Evolutionary conservation across 305 asterid genomes (phyloP), one percentile per base, ranked within the genome.

Genomic region (Andrographis paniculata): DNA sequence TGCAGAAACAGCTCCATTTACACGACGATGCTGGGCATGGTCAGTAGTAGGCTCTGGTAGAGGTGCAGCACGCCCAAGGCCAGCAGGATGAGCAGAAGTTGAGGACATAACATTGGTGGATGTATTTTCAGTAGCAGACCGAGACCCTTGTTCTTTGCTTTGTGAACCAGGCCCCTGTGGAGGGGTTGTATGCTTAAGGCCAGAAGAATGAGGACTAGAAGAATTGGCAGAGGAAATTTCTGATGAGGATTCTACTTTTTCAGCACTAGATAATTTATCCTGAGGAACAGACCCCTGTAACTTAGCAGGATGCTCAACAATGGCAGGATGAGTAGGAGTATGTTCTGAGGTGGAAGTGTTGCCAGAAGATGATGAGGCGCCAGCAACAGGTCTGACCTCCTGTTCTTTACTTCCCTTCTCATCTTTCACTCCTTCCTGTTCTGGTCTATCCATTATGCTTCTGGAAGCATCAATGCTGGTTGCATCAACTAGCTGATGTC

Each of bases 61-160:
- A 0, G 94, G 88, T 14, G 96, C 94, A 62, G 77, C 84, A 40
- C 80, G 88, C 17, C 99, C 99, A 31, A 91, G 93, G 50, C 99
- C 99, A 48, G 94, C 89, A 36, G 97, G 97, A 39, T 71, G 93
- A 66, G 75, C 54, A 46, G 74, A 71, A 49, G 73, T 45, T 3
- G 66, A 48, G 14, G 78, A 39, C 51, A 54, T 45, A 42, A 6
- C 54, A 55, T 35, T 73, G 62, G 74, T 14, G 18, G 73, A 24
- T 35, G 52, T 56, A 55, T 9, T 18, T 47, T 41, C 55, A 47
- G 63, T 28, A 14, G 48, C 38, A 41, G 77, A 43, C 50, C 60
- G 60, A 27, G 59, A 49, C 50, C 41, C 58, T 23, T 27, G 66
- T 42, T 64, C 72, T 44, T 45, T 69, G 36, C 52, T 68, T 50